These are phyloP conservation scores for Marasmius fiardii DNA, from an alignment of 1,284 basidiomycete species.

Conservation along the genomic window DNA sequence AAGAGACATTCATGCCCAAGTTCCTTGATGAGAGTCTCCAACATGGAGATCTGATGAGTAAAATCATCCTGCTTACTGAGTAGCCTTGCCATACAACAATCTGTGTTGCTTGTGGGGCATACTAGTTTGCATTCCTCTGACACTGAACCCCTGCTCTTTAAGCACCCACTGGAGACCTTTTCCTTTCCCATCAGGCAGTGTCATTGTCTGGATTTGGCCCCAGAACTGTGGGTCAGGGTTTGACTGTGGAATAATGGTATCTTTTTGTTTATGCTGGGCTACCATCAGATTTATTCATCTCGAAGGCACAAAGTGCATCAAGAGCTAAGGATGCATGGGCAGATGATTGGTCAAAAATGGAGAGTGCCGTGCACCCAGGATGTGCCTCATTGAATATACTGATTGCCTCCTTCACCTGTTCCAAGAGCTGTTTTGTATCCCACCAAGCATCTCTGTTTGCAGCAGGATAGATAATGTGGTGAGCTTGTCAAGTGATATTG, in stretches of 20 bases:
- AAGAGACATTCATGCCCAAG: slow-evolving; percentile 23
- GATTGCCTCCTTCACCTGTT: too few species aligned
- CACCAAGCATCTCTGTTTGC: too few species aligned
- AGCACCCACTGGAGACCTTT: too few species aligned
- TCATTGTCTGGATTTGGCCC: slow-evolving; percentile 24
- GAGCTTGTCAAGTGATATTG: too few species aligned
- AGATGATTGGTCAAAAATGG: too few species aligned
- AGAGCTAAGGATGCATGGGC: too few species aligned
- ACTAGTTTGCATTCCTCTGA: slow-evolving; percentile 21
- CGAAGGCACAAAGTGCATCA: slow-evolving; percentile 25
- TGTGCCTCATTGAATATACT: too few species aligned
- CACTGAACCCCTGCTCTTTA: slow-evolving; percentile 23
- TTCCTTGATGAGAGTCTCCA: slow-evolving; percentile 15
- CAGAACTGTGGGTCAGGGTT: slow-evolving; percentile 17
- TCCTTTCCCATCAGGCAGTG: slow-evolving; percentile 14
- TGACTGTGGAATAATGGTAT: slow-evolving; percentile 24
- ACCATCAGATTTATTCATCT: slow-evolving; percentile 29
- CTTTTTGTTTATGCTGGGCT: slow-evolving; percentile 21
- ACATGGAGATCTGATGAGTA: too few species aligned
- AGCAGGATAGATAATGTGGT: too few species aligned
- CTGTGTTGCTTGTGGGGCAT: slow-evolving; percentile 21
- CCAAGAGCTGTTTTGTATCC: too few species aligned
- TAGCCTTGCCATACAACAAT: slow-evolving; percentile 30
- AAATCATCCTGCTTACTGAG: too few species aligned
- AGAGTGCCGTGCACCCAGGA: too few species aligned